These are phyloP conservation scores for Ascochyta lentis DNA, from an alignment of 2,329 filamentous ascomycete genomes.

Conservation along the genomic window DNA sequence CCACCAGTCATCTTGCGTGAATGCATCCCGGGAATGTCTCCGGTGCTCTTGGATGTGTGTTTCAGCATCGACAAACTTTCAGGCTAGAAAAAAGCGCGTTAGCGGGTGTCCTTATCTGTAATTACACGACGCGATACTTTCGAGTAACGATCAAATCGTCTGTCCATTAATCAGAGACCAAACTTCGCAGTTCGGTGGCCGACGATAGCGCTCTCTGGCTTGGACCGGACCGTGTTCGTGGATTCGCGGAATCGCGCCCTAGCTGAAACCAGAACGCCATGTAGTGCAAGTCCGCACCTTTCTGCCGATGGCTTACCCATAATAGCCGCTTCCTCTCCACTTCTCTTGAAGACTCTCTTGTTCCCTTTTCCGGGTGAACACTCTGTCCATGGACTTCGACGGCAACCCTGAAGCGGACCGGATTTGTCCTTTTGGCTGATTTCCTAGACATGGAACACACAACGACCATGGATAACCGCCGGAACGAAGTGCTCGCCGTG, in stretches of 20 bases:
- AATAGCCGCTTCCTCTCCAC: neutral
- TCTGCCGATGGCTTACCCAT: neutral
- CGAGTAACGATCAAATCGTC: constrained; percentile 11
- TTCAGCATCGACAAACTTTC: constrained; percentile 8
- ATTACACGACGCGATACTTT: neutral
- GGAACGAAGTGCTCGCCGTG: constrained; percentile 32
- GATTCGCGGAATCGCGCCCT: neutral
- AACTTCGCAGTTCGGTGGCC: constrained; percentile 1
- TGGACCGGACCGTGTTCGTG: constrained; percentile 1
- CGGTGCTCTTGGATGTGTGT: neutral
- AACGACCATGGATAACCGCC: constrained; percentile 24
- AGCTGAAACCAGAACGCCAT: constrained; percentile 1
- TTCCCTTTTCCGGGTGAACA: neutral
- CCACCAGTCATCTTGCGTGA: neutral
- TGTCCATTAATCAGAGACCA: constrained; percentile 16
- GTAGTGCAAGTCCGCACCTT: constrained; percentile 1
- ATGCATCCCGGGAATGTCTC: neutral
- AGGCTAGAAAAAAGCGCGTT: constrained; percentile 1
- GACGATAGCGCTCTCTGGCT: neutral
- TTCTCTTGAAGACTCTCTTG: neutral
- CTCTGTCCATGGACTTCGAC: neutral
- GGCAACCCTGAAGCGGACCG: neutral
- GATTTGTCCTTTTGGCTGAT: constrained; percentile 1
- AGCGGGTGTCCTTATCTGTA: neutral
- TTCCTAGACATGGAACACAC: neutral